These are phyloP conservation scores for Tilletiaria anomala DNA, from an alignment of 1,284 basidiomycete genomes.

Conservation along the genomic window DNA sequence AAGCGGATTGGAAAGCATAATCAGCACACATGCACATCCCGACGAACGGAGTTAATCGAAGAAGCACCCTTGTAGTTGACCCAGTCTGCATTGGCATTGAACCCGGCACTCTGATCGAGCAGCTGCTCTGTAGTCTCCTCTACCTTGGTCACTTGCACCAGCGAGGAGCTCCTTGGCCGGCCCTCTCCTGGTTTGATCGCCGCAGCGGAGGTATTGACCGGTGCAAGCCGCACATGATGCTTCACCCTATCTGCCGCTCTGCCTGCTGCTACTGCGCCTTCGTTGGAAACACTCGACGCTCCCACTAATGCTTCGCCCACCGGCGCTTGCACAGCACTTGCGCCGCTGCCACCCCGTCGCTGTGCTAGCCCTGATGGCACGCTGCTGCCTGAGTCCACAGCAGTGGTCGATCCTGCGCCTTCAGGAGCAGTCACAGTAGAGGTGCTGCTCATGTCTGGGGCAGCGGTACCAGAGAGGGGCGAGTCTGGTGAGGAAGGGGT, in stretches of 20 bases:
- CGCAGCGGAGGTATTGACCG: too few species aligned
- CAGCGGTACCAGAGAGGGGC: too few species aligned
- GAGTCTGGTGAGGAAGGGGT: too few species aligned
- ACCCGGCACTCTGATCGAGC: constrained; percentile 40
- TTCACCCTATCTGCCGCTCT: background rate
- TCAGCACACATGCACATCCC: background rate
- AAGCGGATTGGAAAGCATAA: background rate
- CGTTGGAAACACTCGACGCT: background rate
- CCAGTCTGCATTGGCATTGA: constrained; percentile 90
- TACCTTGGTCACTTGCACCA: constrained; percentile 41
- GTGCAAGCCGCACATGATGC: background rate
- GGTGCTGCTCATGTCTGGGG: too few species aligned
- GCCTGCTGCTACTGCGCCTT: background rate
- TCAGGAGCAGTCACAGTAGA: background rate
- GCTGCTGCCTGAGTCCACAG: background rate
- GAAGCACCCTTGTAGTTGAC: constrained; percentile 82
- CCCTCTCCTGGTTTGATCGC: background rate
- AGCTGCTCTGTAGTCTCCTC: constrained; percentile 41
- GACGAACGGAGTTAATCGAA: background rate
- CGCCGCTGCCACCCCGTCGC: background rate
- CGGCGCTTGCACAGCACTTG: background rate
- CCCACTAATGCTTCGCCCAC: too few species aligned
- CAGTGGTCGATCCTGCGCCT: background rate
- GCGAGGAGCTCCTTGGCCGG: constrained; percentile 15
- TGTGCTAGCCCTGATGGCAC: background rate